These are phyloP conservation scores for Colletotrichum graminicola DNA, from an alignment of 2,329 filamentous ascomycete genomes.

Conservation along the genomic window DNA sequence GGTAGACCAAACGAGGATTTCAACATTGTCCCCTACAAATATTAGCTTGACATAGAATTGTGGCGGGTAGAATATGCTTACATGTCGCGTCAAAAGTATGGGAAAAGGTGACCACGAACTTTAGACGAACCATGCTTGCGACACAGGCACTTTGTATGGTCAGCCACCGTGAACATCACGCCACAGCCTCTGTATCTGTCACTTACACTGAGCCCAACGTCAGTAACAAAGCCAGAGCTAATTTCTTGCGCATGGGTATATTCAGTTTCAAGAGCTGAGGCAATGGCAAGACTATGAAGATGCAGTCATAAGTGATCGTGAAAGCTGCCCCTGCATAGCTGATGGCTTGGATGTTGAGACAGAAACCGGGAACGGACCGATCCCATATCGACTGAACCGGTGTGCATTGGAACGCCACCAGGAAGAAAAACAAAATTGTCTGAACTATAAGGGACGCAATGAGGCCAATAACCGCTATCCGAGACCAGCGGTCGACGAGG, in stretches of 20 bases:
- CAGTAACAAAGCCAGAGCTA: conserved; percentile 35
- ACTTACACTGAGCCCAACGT: conserved; percentile 42
- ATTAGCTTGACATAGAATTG: neutral
- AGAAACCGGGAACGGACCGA: conserved; percentile 15
- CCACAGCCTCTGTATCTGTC: too few relatives aligned
- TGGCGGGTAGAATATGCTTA: neutral
- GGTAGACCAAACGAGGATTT: conserved; percentile 49
- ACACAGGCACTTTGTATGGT: conserved; percentile 37
- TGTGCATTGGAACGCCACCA: conserved; percentile 43
- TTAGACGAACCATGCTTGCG: conserved; percentile 42
- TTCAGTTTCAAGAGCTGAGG: conserved; percentile 37
- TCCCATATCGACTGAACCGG: conserved; percentile 43
- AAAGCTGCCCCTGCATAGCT: conserved; percentile 28
- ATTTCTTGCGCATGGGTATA: conserved; percentile 28
- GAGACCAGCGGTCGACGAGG: conserved; percentile 38
- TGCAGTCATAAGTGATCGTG: conserved; percentile 40
- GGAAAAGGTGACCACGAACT: conserved; percentile 38
- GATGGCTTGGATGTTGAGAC: conserved; percentile 31
- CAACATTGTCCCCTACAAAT: conserved; percentile 45
- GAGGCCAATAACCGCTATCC: conserved; percentile 6
- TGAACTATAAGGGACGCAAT: conserved; percentile 35
- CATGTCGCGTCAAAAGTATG: conserved; percentile 35
- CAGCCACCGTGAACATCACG: neutral
- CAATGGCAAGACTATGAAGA: conserved; percentile 40
- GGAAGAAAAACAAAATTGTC: conserved; percentile 38